These are phyloP conservation scores for Alternaria consortialis DNA, from an alignment of 2,329 filamentous ascomycete genomes.

Conservation along the genomic window DNA sequence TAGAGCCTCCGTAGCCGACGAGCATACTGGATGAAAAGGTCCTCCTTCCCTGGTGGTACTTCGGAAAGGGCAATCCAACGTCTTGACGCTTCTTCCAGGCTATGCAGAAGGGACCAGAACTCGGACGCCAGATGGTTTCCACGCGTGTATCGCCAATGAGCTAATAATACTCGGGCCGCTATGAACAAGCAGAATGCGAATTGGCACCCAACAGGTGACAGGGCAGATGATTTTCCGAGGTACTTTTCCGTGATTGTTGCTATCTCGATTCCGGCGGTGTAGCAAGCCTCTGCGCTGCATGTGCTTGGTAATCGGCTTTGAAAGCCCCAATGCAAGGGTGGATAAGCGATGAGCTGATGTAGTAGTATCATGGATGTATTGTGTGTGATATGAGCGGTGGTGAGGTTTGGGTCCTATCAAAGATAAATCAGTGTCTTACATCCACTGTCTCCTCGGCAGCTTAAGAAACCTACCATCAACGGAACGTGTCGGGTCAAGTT, in stretches of 20 bases:
- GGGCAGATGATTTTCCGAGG: constrained; percentile 19
- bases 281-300: constrained; percentile 28
- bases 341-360: constrained; percentile 29
- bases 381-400: constrained; percentile 30
- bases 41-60: not conserved
- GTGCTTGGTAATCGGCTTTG: constrained; percentile 22
- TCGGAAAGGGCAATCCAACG: not conserved
- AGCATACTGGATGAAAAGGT: not conserved
- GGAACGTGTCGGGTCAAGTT: constrained; percentile 27
- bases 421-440: not conserved
- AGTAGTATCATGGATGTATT: constrained; percentile 30
- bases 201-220: constrained; percentile 24
- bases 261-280: constrained; percentile 25
- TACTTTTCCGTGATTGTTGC: constrained; percentile 33
- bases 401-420: constrained; percentile 23
- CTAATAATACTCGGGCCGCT: constrained; percentile 28
- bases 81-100: not conserved
- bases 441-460: not conserved
- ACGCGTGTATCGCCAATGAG: constrained; percentile 25
- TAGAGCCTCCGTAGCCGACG: not conserved
- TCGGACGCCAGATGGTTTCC: not conserved
- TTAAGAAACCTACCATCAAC: constrained; percentile 13
- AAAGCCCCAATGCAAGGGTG: constrained; percentile 23
- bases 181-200: constrained; percentile 32
- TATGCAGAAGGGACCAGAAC: not conserved